These are phyloP conservation scores for Sordariomycetes sp. DNA, from an alignment of 2,329 filamentous ascomycete species.

Conservation along the genomic window DNA sequence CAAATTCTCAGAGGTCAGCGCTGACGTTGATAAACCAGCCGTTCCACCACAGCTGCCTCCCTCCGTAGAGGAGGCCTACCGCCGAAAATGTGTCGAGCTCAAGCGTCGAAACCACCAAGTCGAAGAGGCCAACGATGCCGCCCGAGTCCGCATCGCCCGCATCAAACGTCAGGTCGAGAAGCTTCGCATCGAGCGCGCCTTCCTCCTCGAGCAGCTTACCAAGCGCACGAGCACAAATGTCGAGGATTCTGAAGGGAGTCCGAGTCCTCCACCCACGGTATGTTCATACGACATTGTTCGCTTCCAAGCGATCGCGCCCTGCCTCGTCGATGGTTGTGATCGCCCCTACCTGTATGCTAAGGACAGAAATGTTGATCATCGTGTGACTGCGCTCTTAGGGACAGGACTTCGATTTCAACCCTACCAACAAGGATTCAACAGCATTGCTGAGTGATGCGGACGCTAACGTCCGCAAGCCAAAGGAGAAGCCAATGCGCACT, in stretches of 20 bases:
- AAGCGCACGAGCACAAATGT: conserved; percentile 67
- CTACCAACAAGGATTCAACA: conserved; percentile 8
- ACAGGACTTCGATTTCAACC: neutral
- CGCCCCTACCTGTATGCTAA: neutral
- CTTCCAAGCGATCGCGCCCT: too few species aligned
- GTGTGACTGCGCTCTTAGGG: conserved; percentile 21
- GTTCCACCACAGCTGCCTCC: conserved; percentile 62
- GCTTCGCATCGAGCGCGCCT: conserved; percentile 76
- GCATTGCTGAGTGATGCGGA: conserved; percentile 20
- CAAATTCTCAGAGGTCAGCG: conserved; percentile 18
- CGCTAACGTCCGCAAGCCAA: conserved; percentile 46
- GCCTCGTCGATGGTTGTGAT: too few species aligned
- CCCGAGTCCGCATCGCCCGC: conserved; percentile 67
- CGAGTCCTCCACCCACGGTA: conserved; percentile 72
- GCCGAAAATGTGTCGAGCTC: conserved; percentile 90
- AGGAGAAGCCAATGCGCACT: conserved; percentile 67
- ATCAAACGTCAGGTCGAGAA: conserved; percentile 84
- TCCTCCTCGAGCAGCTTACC: conserved; percentile 62
- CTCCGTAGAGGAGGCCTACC: conserved; percentile 91
- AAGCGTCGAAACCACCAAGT: conserved; percentile 88
- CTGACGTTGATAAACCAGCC: conserved; percentile 20
- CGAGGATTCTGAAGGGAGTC: conserved; percentile 70
- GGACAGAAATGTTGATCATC: conserved; percentile 21
- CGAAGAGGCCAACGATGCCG: conserved; percentile 81
- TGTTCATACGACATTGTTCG: conserved; percentile 18